A percentile compares a stretch with the other conserved stretches of the same genome.
phyloP scores from a whole-genome alignment of 352 stramenopile species.

The Pythium sp. region DNA sequence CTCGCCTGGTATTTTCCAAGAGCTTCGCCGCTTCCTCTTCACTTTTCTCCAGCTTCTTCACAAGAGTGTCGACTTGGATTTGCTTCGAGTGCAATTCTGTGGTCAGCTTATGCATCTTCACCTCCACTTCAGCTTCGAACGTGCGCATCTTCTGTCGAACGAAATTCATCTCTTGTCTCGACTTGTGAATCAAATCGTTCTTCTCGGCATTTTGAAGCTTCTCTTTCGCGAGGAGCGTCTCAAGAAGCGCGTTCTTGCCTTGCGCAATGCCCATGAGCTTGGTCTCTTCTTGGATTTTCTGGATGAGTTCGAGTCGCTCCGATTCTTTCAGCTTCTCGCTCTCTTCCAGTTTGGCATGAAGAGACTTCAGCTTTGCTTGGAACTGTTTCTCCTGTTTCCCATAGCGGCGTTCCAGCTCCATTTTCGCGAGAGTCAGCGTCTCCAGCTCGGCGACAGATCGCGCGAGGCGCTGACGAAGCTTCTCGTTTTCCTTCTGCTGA shows the following conservation, averaged over 20 bases:
- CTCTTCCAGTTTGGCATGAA: slow-evolving; percentile 38
- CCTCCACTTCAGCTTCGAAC: slow-evolving; percentile 57
- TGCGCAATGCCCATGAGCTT: slow-evolving; percentile 64
- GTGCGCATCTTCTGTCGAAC: slow-evolving; percentile 55
- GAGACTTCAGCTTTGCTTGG: slow-evolving; percentile 46
- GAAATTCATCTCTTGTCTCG: slow-evolving; percentile 54
- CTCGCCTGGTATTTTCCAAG: slow-evolving; percentile 44
- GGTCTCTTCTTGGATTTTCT: slow-evolving; percentile 55
- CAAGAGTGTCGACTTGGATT: slow-evolving; percentile 44
- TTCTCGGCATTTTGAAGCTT: slow-evolving; percentile 62
- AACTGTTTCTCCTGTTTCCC: slow-evolving; percentile 50
- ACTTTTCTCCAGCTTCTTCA: slow-evolving; percentile 53
- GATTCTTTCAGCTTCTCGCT: slow-evolving; percentile 50
- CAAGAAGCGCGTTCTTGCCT: slow-evolving; percentile 54
- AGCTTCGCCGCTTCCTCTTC: slow-evolving; percentile 48
- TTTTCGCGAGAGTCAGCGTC: slow-evolving; percentile 33
- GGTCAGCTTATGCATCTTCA: slow-evolving; percentile 52
- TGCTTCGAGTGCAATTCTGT: slow-evolving; percentile 61
- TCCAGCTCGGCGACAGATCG: slow-evolving; percentile 49
- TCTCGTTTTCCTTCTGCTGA: slow-evolving; percentile 34
- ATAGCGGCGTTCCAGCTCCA: slow-evolving; percentile 45
- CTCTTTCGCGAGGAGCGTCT: slow-evolving; percentile 57
- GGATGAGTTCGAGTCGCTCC: slow-evolving; percentile 49
- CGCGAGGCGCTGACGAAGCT: slow-evolving; percentile 49
- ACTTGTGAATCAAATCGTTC: slow-evolving; percentile 43